Evolutionary conservation across 768 basidiomycete genomes (phyloP).

Genomic region (Ephemerocybe angulata): DNA sequence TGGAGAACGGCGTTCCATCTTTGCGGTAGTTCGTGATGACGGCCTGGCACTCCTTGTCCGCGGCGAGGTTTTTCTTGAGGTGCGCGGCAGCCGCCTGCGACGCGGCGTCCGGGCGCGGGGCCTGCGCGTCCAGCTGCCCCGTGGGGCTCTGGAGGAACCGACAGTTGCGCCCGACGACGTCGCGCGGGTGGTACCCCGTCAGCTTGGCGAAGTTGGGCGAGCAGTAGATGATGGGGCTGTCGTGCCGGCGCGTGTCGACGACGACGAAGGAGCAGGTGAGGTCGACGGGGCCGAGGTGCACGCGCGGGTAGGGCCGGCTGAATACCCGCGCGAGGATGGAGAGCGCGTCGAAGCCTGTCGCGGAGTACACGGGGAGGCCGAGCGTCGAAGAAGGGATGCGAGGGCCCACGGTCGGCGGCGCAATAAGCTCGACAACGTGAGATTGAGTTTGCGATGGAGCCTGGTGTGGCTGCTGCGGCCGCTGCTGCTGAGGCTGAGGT

Average conservation of each 20-base stretch:
- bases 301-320: constrained; percentile 65
- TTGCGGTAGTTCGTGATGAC: constrained; percentile 87
- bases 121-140: constrained; percentile 33
- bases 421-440: not conserved
- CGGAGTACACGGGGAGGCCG: constrained; percentile 71
- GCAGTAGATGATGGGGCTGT: constrained; percentile 88
- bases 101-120: constrained; percentile 53
- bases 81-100: constrained; percentile 53
- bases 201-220: constrained; percentile 77
- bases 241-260: constrained; percentile 75
- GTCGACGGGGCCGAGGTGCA: constrained; percentile 88
- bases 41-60: constrained; percentile 86
- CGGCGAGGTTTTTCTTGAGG: constrained; percentile 61
- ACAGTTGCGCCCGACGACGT: constrained; percentile 88
- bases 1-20: constrained; percentile 82
- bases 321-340: constrained; percentile 77
- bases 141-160: constrained; percentile 86
- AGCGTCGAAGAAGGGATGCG: constrained; percentile 30
- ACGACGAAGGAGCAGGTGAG: constrained; percentile 90
- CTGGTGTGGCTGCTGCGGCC: not conserved
- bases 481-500: not conserved
- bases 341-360: constrained; percentile 88
- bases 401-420: not conserved
- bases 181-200: constrained; percentile 69
- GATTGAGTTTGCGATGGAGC: not conserved